These are phyloP conservation scores for Peronospora belbahrii DNA, from an alignment of 352 stramenopile genomes.

Conservation along the genomic window DNA sequence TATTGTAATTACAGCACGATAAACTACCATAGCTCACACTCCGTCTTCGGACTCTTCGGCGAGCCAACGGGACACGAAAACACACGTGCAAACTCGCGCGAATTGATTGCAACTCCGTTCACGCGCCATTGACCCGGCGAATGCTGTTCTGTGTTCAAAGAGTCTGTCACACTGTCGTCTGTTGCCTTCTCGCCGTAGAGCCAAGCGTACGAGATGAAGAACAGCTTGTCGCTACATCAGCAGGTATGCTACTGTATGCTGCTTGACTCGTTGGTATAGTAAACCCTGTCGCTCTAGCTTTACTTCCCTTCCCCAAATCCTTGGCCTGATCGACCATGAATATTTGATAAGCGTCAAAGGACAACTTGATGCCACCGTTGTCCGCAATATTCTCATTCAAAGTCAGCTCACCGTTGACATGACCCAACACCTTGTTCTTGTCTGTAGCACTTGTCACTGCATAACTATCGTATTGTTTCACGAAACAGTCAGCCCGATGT, in stretches of 20 bases:
- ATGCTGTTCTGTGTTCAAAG: constrained; percentile 47
- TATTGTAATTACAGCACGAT: no score
- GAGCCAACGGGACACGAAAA: constrained; percentile 50
- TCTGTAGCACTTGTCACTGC: constrained; percentile 34
- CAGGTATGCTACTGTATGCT: constrained; percentile 9
- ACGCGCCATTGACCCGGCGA: no score
- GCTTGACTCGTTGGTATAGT: constrained; percentile 12
- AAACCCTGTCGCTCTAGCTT: constrained; percentile 9
- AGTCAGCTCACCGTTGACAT: constrained; percentile 75
- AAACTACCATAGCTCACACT: constrained; percentile 79
- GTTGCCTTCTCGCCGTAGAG: constrained; percentile 55
- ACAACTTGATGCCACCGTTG: constrained; percentile 70
- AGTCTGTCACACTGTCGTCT: constrained; percentile 45
- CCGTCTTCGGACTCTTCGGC: constrained; percentile 58
- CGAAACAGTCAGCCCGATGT: constrained; percentile 48
- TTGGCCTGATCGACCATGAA: constrained; percentile 20
- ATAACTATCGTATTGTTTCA: constrained; percentile 55
- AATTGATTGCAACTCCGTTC: constrained; percentile 77
- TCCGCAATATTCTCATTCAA: constrained; percentile 81
- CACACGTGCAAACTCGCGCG: constrained; percentile 43
- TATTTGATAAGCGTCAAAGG: constrained; percentile 53
- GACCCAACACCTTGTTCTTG: constrained; percentile 33
- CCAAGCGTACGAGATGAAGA: constrained; percentile 76
- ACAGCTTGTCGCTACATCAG: constrained; percentile 42
- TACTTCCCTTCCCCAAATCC: constrained; percentile 13